phyloP scores from a whole-genome alignment of 164 flowering plant genomes.

The Dillenia turbinata region DNA sequence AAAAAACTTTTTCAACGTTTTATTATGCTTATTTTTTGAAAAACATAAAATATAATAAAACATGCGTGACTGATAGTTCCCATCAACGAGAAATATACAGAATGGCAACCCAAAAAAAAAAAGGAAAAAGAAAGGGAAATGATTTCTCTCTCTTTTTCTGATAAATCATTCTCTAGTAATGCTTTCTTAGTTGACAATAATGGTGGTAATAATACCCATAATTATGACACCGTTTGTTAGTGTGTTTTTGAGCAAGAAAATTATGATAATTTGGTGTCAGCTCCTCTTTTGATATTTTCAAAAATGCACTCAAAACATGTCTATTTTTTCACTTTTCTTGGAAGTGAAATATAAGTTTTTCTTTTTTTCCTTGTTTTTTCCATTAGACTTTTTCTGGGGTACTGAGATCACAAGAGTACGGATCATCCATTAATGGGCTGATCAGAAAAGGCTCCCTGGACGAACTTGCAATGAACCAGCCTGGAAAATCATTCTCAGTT shows the following conservation, averaged over 20 bases:
- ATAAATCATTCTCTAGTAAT: constrained; percentile 2
- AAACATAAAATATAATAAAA: too few species aligned
- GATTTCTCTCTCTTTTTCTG: too few species aligned
- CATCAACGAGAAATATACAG: constrained; percentile 17
- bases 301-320: too few species aligned
- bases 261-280: constrained; percentile 22
- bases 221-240: background rate
- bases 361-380: background rate
- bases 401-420: constrained; percentile 15
- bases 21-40: too few species aligned
- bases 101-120: background rate
- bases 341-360: background rate
- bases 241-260: constrained; percentile 8
- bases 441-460: constrained; percentile 28
- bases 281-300: background rate
- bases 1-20: too few species aligned
- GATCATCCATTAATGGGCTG: constrained; percentile 25
- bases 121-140: too few species aligned
- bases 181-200: constrained; percentile 7
- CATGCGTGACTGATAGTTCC: constrained; percentile 17
- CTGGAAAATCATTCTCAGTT: constrained; percentile 20
- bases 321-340: too few species aligned
- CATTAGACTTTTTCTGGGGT: background rate
- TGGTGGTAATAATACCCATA: constrained; percentile 15
- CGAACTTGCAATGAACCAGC: constrained; percentile 24